Evolutionary conservation across 2,329 filamentous ascomycete genomes (phyloP).

Genomic region (Zymoseptoria tritici): DNA sequence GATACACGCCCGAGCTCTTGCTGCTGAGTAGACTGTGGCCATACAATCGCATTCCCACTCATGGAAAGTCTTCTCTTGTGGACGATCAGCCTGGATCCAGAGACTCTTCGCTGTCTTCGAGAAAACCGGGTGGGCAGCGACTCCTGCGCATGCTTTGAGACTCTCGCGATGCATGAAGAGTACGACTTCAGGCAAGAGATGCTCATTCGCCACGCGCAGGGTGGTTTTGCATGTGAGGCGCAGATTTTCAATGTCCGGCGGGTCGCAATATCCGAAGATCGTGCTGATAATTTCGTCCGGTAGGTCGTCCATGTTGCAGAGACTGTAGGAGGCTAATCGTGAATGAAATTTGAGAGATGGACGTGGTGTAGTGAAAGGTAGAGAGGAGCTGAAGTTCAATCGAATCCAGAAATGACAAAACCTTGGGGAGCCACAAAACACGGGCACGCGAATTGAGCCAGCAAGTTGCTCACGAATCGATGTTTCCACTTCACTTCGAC

Average conservation of each 20-base stretch:
- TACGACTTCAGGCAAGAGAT: neutral
- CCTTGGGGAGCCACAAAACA: too few species aligned
- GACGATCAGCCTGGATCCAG: neutral
- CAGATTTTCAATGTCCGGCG: neutral
- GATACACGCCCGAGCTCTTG: neutral
- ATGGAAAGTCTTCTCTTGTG: neutral
- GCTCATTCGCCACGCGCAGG: neutral
- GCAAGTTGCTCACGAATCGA: too few species aligned
- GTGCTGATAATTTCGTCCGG: neutral
- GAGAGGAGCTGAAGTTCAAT: neutral
- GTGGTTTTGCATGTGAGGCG: neutral
- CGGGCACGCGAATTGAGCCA: too few species aligned
- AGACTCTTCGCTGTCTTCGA: neutral
- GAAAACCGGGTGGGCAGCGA: neutral
- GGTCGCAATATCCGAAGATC: neutral
- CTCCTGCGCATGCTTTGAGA: neutral
- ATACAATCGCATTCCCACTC: too few species aligned
- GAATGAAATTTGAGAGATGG: neutral
- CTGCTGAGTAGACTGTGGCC: neutral
- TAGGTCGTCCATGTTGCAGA: neutral
- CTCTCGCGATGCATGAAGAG: neutral
- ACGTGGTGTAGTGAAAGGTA: neutral
- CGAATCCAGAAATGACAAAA: too few species aligned
- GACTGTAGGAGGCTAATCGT: neutral
- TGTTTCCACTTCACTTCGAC: too few species aligned